Base-by-base conservation (phyloP, 306 rosid genomes). In the Phaseolus lunatus region DNA sequence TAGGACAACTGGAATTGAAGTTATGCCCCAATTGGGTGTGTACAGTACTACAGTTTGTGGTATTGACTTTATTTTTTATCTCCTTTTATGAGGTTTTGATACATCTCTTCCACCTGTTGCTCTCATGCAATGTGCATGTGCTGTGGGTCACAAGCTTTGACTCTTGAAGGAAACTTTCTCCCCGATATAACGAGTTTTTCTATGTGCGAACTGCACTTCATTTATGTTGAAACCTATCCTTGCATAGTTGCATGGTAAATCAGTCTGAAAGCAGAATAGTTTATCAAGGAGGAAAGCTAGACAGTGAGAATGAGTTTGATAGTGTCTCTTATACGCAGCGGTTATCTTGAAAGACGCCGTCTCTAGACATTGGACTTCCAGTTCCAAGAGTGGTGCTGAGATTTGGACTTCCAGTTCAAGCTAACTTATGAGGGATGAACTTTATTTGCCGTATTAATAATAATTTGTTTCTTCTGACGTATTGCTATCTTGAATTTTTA, bases 21-120 rank as follows among this genome's bases (percentile, higher is more conserved):
- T 77, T 77, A 18, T 16, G 11, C 26, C 43, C 22, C 29, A 58
- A 39, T 67, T 77, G 78, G 35, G 62, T 78, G 67, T 73, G 41
- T 37, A 47, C 44, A 48, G 4, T 67, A 9, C 11, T 9, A 9
- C 13, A 10, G 44, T 39, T 23, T 67, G 44, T 56, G 26, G 27
- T 44, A 31, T 19, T 20, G 43, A 6, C 10, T 70, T 57, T 49
- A 29, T 44, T 44, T 14, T 33, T n/a, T 49, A 4, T 54, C 41
- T 64, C 48, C 23, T 20, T 56, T 18, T n/a, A 31, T 7, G 49
- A 54, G 9, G 56, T 43, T 13, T 26, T 59, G 44, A 11, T 62
- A 18, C 66, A 49, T 35, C 13, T 39, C 41, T 33, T 31, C 47
- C 18, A 31, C 41, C 14, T 3, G 62, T 75, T 19, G 43, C 47